phyloP scores from a whole-genome alignment of 2,329 filamentous ascomycete species.

The Colletotrichum graminicola region DNA sequence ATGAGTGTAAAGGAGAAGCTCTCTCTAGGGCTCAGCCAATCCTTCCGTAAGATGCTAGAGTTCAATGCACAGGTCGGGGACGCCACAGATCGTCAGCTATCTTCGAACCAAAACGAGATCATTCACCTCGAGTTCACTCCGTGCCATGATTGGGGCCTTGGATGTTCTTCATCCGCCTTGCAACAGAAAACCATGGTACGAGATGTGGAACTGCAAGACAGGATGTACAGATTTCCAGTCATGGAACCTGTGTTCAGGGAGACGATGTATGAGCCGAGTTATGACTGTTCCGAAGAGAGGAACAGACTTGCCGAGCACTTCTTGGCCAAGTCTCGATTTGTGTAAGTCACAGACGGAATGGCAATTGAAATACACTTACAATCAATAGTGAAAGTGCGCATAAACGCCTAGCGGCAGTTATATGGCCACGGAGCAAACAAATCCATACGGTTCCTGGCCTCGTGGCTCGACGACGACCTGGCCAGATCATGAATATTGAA shows the following conservation, averaged over 20 bases:
- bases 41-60: not conserved
- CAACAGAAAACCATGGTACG: not conserved
- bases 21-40: not conserved
- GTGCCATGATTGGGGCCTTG: constrained; percentile 6
- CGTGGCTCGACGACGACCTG: constrained; percentile 6
- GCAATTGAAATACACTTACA: not conserved
- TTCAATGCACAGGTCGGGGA: not conserved
- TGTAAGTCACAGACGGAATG: not conserved
- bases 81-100: not conserved
- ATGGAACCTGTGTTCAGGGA: not conserved
- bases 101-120: not conserved
- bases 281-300: not conserved
- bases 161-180: constrained; percentile 5
- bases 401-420: constrained; percentile 7
- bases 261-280: too few species aligned
- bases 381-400: not conserved
- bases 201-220: not conserved
- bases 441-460: constrained; percentile 23
- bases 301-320: not conserved
- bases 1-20: constrained; percentile 29
- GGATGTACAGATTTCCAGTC: not conserved
- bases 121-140: constrained; percentile 4
- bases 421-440: not conserved
- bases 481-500: constrained; percentile 38
- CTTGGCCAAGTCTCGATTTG: not conserved